Evolutionary conservation across 371 early-diverging fungal genomes (phyloP).

Genomic region (Rhizopus sp.): DNA sequence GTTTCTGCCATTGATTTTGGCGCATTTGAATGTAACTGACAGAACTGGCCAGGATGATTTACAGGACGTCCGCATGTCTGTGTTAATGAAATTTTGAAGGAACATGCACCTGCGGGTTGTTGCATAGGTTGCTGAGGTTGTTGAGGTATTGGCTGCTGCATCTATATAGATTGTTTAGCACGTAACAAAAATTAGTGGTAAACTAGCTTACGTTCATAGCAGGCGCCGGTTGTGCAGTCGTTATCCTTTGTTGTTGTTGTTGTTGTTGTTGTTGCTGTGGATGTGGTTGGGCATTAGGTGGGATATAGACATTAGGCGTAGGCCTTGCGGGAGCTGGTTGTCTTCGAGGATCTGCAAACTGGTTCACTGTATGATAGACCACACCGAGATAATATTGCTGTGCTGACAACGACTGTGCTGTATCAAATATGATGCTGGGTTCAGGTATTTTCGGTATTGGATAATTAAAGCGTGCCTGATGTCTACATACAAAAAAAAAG

Average conservation of each 20-base stretch:
- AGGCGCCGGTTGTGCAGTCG: constrained; percentile 6
- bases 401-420: constrained; percentile 34
- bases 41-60: constrained; percentile 37
- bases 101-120: constrained; percentile 18
- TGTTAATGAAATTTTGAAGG: constrained; percentile 23
- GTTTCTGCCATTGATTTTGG: constrained; percentile 20
- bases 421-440: constrained; percentile 22
- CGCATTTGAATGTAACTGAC: constrained; percentile 28
- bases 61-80: constrained; percentile 40
- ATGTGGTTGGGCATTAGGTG: not conserved
- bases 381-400: constrained; percentile 35
- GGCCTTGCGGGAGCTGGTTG: constrained; percentile 26
- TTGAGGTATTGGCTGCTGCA: constrained; percentile 3
- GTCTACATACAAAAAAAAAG: constrained; percentile 28
- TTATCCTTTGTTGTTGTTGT: constrained; percentile 1
- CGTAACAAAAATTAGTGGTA: no score
- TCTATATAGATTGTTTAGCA: not conserved
- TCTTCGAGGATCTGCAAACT: constrained; percentile 26
- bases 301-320: constrained; percentile 7
- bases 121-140: not conserved
- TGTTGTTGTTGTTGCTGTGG: constrained; percentile 8
- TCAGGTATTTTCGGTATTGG: constrained; percentile 44
- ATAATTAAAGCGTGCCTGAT: constrained; percentile 55
- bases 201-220: constrained; percentile 1
- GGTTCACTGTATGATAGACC: constrained; percentile 43